Percentiles rank a stretch among this genome's conserved stretches.
phyloP scores from a whole-genome alignment of 2,329 filamentous ascomycete species.

The Pseudogymnoascus sp. region DNA sequence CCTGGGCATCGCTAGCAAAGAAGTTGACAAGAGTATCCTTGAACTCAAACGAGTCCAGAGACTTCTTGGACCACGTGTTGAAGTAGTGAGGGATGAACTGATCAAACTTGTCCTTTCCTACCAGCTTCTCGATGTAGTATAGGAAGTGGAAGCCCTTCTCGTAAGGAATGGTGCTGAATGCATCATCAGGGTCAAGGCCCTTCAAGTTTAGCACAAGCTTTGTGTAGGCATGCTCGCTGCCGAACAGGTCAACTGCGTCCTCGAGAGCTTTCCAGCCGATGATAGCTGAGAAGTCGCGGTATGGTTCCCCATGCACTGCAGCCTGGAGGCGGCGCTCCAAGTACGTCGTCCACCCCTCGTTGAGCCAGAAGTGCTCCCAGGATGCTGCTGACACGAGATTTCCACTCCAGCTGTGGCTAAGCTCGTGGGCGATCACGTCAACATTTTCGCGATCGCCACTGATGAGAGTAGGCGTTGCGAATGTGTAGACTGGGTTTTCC shows the following conservation, averaged over 20 bases:
- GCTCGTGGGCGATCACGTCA: slow-evolving; percentile 89
- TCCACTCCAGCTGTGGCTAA: slow-evolving; percentile 75
- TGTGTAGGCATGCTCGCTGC: slow-evolving; percentile 74
- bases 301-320: slow-evolving; percentile 69
- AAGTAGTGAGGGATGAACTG: slow-evolving; percentile 96
- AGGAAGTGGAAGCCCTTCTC: slow-evolving; percentile 96
- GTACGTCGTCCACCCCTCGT: slow-evolving; percentile 89
- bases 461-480: slow-evolving; percentile 89
- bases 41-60: slow-evolving; percentile 90
- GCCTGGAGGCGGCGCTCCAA: slow-evolving; percentile 79
- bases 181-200: slow-evolving; percentile 89
- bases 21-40: slow-evolving; percentile 80
- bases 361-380: slow-evolving; percentile 74
- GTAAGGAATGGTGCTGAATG: slow-evolving; percentile 87
- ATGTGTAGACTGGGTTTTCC: slow-evolving; percentile 90
- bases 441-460: slow-evolving; percentile 86
- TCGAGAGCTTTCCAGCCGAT: slow-evolving; percentile 84
- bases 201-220: slow-evolving; percentile 82
- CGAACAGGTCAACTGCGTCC: slow-evolving; percentile 72
- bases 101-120: slow-evolving; percentile 83
- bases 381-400: slow-evolving; percentile 73
- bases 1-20: slow-evolving; percentile 62
- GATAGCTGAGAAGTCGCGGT: slow-evolving; percentile 90
- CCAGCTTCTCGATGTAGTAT: slow-evolving; percentile 78
- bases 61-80: slow-evolving; percentile 72